Evolutionary conservation across 1,284 basidiomycete genomes (phyloP), one percentile per base, ranked within the genome.

Genomic region (Schizophyllum amplum): DNA sequence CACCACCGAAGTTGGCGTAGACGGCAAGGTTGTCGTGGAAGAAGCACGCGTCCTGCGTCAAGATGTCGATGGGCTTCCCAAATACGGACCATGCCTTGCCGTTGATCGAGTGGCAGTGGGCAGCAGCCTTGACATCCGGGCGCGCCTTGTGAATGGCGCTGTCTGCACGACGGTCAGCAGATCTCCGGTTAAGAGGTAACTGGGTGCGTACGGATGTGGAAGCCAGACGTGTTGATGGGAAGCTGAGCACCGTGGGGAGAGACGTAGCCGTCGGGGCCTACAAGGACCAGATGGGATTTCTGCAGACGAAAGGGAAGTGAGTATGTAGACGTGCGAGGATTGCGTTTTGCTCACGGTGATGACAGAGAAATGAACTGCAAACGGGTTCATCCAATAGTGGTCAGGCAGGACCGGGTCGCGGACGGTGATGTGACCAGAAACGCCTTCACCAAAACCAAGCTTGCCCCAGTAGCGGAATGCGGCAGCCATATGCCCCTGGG

Each of bases 361-460:
- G 1, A 64, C 60, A 2, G 66, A 68, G 58, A 65, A 68, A 51
- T 68, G 67, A 20, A 65, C 65, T 4, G 60, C 64, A 46, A 66
- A 61, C 0, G 67, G 67, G 27, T 68, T 68, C 66, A 68, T 68
- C 67, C 62, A 62, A 49, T 61, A 62, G 51, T 60, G 61, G 42
- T 63, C 61, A 33, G 59, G 57, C 26, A 62, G 50, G n/a, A 61
- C 67, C 51, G 60, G 71, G 7, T 42, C 78, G 59, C 82, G 74
- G 52, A 84, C 79, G 21, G 84, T 87, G 60, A 87, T 80, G 66
- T 86, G 83, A 0, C 81, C 82, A 4, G 81, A 77, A n/a, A 79
- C 72, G 9, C 83, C 83, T 61, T 86, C 83, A 55, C 81, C 82
- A 62, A 76, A 83, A 2, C 82, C 82, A 22, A 78, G 66, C 57